Evolutionary conservation across 2,329 filamentous ascomycete species (phyloP), one percentile per base, ranked within the genome.

Genomic region (Neofusicoccum umdonicola): DNA sequence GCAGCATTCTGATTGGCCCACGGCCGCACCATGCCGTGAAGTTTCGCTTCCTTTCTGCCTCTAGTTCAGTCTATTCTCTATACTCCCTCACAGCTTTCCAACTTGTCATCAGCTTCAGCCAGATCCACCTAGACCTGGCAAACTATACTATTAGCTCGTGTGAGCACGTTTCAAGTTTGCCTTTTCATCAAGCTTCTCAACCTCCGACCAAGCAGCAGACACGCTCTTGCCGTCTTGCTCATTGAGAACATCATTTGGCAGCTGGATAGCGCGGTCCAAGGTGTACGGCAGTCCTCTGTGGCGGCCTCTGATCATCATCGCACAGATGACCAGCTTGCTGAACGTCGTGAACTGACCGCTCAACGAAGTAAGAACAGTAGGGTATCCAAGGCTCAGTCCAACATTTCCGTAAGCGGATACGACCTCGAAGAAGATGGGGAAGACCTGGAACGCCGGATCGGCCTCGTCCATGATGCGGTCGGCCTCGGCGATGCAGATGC

Each of bases 221-320:
- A 5, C 27, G 5, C 76, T 72, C 31, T 75, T 73, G 62, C 73
- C 73, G 61, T 74, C 73, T 5, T 67, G 69, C 34, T 65, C 51
- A 17, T 58, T 69, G 9, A 68, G 66, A 2, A 35, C 48, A 15
- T 69, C 69, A 22, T 70, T 69, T 1, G 77, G 78, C 65, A 80
- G 63, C 45, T 75, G 64, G 6, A 80, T 72, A 0, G 78, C 77
- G 41, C 74, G 73, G 70, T 86, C 84, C 65, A 86, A 80, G 47
- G 80, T 79, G 47, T 83, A 81, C 1, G 84, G 84, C 62, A 87
- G 69, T 12, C 82, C 83, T 27, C 84, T 74, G 72, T 86, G 84
- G 35, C 84, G 70, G 2, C 84, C 84, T 56, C 84, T 73, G n/a
- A 86, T 72, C 83, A 86, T 85, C 67, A 85, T 80, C 3, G 79